A percentile compares a stretch with the other conserved stretches of the same genome.
Conservation (phyloP, 1,139 yeast genomes). For the Zygosaccharomyces pseudobailii region DNA sequence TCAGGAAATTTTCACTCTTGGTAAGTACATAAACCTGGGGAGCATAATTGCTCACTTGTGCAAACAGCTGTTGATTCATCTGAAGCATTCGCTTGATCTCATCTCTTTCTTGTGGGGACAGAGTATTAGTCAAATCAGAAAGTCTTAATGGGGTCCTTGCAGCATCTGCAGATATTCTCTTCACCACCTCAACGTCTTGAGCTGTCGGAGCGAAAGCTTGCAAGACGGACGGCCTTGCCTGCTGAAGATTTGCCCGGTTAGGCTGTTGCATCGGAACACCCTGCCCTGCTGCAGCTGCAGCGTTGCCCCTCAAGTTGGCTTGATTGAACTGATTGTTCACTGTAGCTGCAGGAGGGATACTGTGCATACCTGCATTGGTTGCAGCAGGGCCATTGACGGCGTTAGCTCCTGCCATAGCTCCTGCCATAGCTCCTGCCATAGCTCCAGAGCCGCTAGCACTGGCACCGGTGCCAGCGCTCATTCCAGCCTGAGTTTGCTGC, state of each 20-base stretch:
- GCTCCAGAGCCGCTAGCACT: constrained; percentile 1
- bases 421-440: neutral
- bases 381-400: constrained; percentile 5
- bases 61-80: constrained; percentile 56
- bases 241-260: constrained; percentile 9
- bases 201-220: constrained; percentile 38
- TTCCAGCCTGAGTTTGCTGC: constrained; percentile 3
- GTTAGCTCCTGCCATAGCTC: constrained; percentile 1
- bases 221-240: constrained; percentile 15
- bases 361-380: neutral
- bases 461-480: neutral
- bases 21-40: constrained; percentile 75
- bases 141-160: constrained; percentile 60
- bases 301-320: constrained; percentile 1
- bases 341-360: neutral
- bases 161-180: constrained; percentile 64
- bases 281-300: constrained; percentile 3
- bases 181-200: constrained; percentile 50
- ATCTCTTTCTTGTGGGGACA: constrained; percentile 60
- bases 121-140: constrained; percentile 56
- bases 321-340: constrained; percentile 6
- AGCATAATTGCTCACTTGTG: constrained; percentile 67
- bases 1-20: constrained; percentile 68
- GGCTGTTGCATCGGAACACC: constrained; percentile 8
- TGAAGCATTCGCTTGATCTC: constrained; percentile 56